These are phyloP conservation scores for Cladosporium cucumerinum DNA, from an alignment of 2,329 filamentous ascomycete genomes.

Conservation along the genomic window DNA sequence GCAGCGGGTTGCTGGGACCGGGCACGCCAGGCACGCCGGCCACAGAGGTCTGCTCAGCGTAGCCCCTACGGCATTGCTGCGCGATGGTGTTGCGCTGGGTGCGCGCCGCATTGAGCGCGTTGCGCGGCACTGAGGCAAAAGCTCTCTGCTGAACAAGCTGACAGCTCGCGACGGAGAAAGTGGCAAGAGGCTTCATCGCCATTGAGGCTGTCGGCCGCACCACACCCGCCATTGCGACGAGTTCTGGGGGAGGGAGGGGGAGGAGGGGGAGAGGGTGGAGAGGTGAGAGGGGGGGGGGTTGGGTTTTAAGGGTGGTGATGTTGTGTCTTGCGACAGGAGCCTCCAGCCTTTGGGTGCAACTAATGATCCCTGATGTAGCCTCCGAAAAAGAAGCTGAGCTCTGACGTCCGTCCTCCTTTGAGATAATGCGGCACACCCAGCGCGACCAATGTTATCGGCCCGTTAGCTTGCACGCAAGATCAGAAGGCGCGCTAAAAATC, in stretches of 20 bases:
- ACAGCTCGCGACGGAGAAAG: constrained; percentile 23
- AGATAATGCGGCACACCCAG: background rate
- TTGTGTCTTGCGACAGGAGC: constrained; percentile 10
- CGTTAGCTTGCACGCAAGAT: background rate
- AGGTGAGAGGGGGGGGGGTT: too few species aligned
- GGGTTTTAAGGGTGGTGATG: constrained; percentile 11
- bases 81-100: constrained; percentile 15
- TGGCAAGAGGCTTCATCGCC: constrained; percentile 14
- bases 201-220: constrained; percentile 14
- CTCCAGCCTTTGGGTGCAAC: background rate
- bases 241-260: constrained; percentile 11
- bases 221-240: constrained; percentile 17
- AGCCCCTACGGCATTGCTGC: constrained; percentile 24
- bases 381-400: background rate
- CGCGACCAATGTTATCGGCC: background rate
- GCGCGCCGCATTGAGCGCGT: constrained; percentile 16
- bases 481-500: background rate
- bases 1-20: constrained; percentile 14
- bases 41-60: constrained; percentile 29
- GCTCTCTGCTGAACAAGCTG: constrained; percentile 12
- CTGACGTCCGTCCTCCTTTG: background rate
- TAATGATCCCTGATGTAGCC: background rate
- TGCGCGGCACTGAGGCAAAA: constrained; percentile 19
- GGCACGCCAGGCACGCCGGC: constrained; percentile 18
- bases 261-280: constrained; percentile 10